Evolutionary conservation across 192 early-diverging fungal genomes (phyloP).

Genomic region (Podila epigama): DNA sequence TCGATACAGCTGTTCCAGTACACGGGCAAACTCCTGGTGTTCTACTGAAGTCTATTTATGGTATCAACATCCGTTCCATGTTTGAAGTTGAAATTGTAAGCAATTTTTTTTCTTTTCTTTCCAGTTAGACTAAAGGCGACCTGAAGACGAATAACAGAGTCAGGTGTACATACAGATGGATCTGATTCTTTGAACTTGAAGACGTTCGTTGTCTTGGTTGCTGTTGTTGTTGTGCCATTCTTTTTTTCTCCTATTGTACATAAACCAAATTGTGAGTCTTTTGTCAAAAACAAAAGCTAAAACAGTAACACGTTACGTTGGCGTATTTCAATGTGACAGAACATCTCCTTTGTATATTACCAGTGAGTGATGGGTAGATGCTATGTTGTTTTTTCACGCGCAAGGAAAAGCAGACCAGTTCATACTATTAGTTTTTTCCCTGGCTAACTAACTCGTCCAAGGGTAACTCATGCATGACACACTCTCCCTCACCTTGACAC

Average conservation of each 20-base stretch:
- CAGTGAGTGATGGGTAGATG: neutral
- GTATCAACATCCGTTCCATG: no score
- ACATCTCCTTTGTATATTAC: neutral
- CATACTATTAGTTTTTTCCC: neutral
- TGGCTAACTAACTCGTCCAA: neutral
- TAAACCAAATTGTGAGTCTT: neutral
- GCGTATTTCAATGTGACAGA: neutral
- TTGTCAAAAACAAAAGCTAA: neutral
- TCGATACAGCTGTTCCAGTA: constrained; percentile 14
- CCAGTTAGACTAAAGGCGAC: no score
- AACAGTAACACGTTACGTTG: no score
- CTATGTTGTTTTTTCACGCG: neutral
- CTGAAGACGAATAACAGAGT: no score
- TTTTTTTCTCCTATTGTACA: no score
- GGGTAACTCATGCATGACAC: neutral
- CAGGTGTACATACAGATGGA: no score
- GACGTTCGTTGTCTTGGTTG: no score
- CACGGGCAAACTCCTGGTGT: constrained; percentile 23
- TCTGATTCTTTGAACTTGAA: no score
- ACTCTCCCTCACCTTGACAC: constrained; percentile 13
- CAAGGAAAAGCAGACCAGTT: no score
- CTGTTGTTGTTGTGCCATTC: no score
- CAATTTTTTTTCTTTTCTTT: no score
- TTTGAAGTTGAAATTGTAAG: no score
- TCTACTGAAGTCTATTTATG: constrained; percentile 11